Evolutionary conservation across 176 grass and related monocot genomes (phyloP).

Genomic region (Dactylis glomerata): DNA sequence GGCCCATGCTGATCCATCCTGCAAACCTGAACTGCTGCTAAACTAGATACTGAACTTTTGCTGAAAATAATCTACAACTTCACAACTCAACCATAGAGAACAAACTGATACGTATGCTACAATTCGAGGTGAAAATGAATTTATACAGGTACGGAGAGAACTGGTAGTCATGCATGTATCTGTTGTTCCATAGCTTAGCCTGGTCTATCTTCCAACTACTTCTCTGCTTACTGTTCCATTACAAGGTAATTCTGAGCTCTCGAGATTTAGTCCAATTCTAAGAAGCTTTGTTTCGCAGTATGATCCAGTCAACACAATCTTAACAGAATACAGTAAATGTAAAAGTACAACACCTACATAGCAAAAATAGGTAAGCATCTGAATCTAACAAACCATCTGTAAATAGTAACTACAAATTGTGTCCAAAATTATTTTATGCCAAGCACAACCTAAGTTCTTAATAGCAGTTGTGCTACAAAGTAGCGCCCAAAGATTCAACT

Average conservation of each 20-base stretch:
- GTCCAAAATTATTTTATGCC: background rate
- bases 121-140: background rate
- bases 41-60: too few species aligned
- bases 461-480: too few species aligned
- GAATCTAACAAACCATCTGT: too few species aligned
- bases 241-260: background rate
- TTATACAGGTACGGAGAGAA: background rate
- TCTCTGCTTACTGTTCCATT: background rate
- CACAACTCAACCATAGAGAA: background rate
- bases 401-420: background rate
- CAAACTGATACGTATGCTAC: background rate
- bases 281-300: background rate
- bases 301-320: too few species aligned
- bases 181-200: background rate
- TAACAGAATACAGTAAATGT: too few species aligned
- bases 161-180: background rate
- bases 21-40: background rate
- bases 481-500: background rate
- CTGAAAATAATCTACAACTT: background rate
- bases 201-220: background rate
- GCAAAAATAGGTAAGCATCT: too few species aligned
- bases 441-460: background rate
- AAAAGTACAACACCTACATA: too few species aligned
- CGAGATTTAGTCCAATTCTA: background rate
- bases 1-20: constrained; percentile 29